Evolutionary conservation across 345 rosid genomes (phyloP), one percentile per base, ranked within the genome.

Genomic region (Citrus medica): DNA sequence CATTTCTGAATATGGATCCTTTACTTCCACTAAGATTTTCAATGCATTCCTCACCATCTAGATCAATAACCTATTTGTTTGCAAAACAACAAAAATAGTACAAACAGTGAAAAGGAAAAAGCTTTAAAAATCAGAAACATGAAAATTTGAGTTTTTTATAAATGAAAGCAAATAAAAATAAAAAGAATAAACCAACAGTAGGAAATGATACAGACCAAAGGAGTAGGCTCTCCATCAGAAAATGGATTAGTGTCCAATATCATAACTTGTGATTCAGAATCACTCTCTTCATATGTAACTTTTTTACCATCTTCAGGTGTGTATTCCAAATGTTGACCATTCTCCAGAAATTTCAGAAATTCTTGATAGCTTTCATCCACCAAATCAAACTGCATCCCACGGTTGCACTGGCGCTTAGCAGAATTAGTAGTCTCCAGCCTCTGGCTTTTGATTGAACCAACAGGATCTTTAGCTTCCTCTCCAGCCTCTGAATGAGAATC

Each of bases 181-280:
- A 65, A 79, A 66, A 33, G 25, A 21, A 69, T 66, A 48, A 64
- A 25, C 38, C 42, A 51, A 40, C 38, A 25, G 76, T 3, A 12
- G 62, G 72, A 55, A 82, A 71, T 25, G 71, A 80, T 53, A 62
- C 81, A 74, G 81, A 87, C 88, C 64, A 87, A 84, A 19, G 88
- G 89, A 30, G 74, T 55, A 63, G 30, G 28, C 64, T 56, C 73
- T 84, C 74, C 87, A 83, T 61, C 76, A 53, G 56, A 22, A 79
- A 80, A 79, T 33, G 83, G 87, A 81, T 80, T 71, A 25, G 67
- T 1, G 64, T 87, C 89, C 80, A 87, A 12, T 38, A 77, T 82
- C 73, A 87, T 51, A 17, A 87, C 82, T 73, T 87, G 91, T 25
- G 87, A 84, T 83, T 92, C 93, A 21, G 87, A 88, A 24, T 82